Evolutionary conservation across 805 yeast species (phyloP).

Genomic region (Blastobotrys chiropterorum): DNA sequence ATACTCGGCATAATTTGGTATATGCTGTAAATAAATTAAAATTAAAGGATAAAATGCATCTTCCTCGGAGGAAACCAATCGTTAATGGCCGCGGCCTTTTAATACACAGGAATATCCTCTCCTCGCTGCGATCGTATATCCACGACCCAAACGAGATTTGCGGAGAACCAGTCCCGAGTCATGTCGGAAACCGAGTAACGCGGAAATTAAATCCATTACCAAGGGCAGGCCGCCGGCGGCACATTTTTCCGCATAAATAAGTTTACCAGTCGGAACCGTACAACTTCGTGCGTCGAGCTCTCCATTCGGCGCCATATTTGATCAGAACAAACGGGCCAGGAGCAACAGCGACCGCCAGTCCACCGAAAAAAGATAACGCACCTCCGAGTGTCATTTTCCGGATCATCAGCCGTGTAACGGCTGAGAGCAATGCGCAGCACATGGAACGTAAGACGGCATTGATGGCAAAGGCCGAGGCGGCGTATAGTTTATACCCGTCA

Average conservation of each 20-base stretch:
- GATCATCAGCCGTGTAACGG: conserved; percentile 7
- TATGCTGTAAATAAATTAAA: too few species aligned
- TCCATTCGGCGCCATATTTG: background rate
- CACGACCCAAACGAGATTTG: too few species aligned
- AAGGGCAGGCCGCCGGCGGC: too few species aligned
- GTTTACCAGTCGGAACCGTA: background rate
- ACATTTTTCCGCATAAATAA: background rate
- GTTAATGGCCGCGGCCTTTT: too few species aligned
- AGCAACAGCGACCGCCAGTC: conserved; percentile 3
- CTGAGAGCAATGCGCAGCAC: conserved; percentile 2
- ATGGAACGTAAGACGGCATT: background rate
- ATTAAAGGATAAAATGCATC: too few species aligned
- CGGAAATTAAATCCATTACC: too few species aligned
- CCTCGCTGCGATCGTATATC: too few species aligned
- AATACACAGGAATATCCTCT: too few species aligned
- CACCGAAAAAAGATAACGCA: conserved; percentile 13
- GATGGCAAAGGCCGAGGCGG: background rate
- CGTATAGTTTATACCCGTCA: background rate
- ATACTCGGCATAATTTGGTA: too few species aligned
- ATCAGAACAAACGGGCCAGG: conserved; percentile 14
- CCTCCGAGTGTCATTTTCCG: conserved; percentile 9
- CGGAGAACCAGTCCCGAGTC: too few species aligned
- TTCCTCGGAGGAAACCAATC: too few species aligned
- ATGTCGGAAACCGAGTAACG: too few species aligned
- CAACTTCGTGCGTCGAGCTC: background rate